Evolutionary conservation across 805 yeast genomes (phyloP).

Genomic region (Wickerhamomyces pijperi): DNA sequence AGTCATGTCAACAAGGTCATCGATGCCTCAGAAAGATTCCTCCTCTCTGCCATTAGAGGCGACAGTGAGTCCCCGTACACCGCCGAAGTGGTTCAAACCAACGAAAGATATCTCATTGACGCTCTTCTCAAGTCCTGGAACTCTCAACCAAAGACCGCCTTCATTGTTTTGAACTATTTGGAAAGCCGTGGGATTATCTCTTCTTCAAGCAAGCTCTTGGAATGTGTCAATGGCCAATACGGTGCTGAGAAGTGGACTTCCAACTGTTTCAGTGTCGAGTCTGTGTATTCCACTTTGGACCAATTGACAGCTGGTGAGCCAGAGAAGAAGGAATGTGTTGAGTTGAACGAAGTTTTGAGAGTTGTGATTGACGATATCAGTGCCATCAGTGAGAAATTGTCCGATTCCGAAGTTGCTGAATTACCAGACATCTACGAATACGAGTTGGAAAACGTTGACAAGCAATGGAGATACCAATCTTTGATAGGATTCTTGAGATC

Average conservation of each 20-base stretch:
- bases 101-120: conserved; percentile 36
- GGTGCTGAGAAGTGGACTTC: conserved; percentile 24
- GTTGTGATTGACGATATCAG: conserved; percentile 15
- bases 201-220: conserved; percentile 27
- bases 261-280: conserved; percentile 36
- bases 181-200: conserved; percentile 32
- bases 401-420: conserved; percentile 13
- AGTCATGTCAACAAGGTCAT: conserved; percentile 60
- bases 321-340: conserved; percentile 12
- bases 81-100: conserved; percentile 18
- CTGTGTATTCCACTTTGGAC: conserved; percentile 25
- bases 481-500: conserved; percentile 27
- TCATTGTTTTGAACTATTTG: conserved; percentile 43
- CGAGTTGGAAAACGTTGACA: conserved; percentile 23
- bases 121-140: conserved; percentile 58
- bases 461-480: conserved; percentile 31
- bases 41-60: conserved; percentile 12
- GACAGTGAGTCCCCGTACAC: neutral
- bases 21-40: conserved; percentile 24
- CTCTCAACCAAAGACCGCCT: conserved; percentile 53
- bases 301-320: no score
- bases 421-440: conserved; percentile 16
- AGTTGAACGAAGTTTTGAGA: conserved; percentile 20
- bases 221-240: conserved; percentile 29
- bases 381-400: conserved; percentile 12